Base-by-base conservation (phyloP, 2,329 filamentous ascomycete genomes). In the Hypoxylon sp. region DNA sequence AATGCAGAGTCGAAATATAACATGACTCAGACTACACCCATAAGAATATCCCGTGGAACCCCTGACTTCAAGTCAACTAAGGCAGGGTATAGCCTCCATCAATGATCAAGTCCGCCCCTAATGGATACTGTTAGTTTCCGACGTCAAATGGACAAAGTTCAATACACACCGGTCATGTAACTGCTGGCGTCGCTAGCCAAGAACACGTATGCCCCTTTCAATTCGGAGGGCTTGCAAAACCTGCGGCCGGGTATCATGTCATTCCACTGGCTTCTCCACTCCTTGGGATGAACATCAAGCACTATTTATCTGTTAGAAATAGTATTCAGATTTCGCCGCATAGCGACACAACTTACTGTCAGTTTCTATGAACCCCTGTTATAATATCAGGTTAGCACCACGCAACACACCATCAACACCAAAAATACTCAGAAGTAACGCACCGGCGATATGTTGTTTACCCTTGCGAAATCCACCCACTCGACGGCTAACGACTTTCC, bases 401-500 rank as follows among this genome's bases (percentile, higher is more conserved):
- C 21, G 2, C 29, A 2, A 6, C 3, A 37, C 8, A 39, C 31
- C 6, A 6, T 32, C 2, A 2, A 0, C 1, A 11, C 8, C 17
- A 11, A 2, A 13, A 24, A 27, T n/a, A 6, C 15, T 8, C 15
- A 19, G n/a, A 17, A 27, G 10, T 8, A 27, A 72, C 74, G 35
- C 57, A 77, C 77, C 8, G 80, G 80, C 3, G 80, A 82, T 8
- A 82, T 73, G 52, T 74, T 81, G 60, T 82, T 82, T 2, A 82
- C 80, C 19, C 80, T 74, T 8, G 78, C 77, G 64, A 82, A 81
- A 19, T 81, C 79, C 1, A 78, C 79, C 81, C 82, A 83, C 64
- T 83, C 82, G 3, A 83, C 82, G 1, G 80, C 78, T 6, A 83
- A 70, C 47, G 76, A 79, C 72, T 80, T 81, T 13, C 78, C 76